Evolutionary conservation across 1,284 basidiomycete genomes (phyloP), one percentile per base, ranked within the genome.

Genomic region (Thecaphora thlaspeos): DNA sequence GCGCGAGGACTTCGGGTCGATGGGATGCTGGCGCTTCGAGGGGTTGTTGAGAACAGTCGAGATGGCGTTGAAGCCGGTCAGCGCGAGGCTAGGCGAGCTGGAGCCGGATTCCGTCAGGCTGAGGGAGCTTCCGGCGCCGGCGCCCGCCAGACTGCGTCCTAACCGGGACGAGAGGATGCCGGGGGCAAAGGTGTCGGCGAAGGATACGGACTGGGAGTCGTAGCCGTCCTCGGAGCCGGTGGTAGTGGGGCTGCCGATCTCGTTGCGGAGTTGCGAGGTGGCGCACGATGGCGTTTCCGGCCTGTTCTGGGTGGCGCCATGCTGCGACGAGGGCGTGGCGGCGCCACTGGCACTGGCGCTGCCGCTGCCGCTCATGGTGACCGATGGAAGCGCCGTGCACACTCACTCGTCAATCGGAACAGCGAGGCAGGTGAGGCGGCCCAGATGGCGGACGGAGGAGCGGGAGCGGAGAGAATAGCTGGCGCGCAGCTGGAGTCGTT

Each of bases 21-120:
- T 77, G 23, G 74, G 72, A 46, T 64, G 61, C 39, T 61, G 61
- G 7, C 61, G 55, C 45, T 64, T 68, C 23, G 63, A 63, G 5
- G 75, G 75, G 23, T 76, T 71, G 61, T 77, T 77, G 37, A 77
- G 54, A 34, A 76, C 69, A 14, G 74, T 71, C 9, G 72, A 74
- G 21, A 73, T 55, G 4, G 70, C 41, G 26, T 74, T 65, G 61
- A 72, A 66, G 42, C 68, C 70, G 9, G 64, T 55, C 32, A 66
- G 42, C 17, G 61, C 38, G 34, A 64, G 23, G 3, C 41, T 38
- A 17, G 61, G 61, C 4, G 61, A 60, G 30, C 53, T 57, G 51
- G 48, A 53, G 23, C 61, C 61, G 5, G 57, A 57, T 26, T 48
- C 61, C 2, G 57, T 38, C 3, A 64, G 36, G 46, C 61, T 64